These are phyloP conservation scores for Puccinia horiana DNA, from an alignment of 1,284 basidiomycete genomes.

Conservation along the genomic window DNA sequence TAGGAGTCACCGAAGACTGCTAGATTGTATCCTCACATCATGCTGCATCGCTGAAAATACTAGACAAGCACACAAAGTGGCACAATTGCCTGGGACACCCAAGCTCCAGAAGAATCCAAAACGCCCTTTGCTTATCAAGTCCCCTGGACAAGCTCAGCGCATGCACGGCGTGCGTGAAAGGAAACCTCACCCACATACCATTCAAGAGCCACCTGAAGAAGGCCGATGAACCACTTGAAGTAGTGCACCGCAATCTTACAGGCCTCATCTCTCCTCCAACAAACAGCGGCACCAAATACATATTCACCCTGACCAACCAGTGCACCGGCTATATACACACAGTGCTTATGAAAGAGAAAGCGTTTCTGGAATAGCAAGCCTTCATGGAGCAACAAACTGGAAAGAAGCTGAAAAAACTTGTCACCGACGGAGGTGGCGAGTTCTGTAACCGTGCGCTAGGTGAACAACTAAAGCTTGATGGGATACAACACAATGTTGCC, in stretches of 20 bases:
- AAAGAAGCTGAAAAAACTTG: background rate
- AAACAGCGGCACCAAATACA: background rate
- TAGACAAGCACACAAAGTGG: background rate
- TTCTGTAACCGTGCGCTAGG: background rate
- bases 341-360: background rate
- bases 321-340: background rate
- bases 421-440: background rate
- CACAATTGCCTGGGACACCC: background rate
- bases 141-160: too few species aligned
- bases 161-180: background rate
- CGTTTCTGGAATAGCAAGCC: background rate
- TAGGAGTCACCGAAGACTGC: background rate
- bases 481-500: background rate
- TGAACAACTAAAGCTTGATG: background rate
- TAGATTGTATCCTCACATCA: too few species aligned
- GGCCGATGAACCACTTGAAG: background rate
- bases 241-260: background rate
- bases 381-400: background rate
- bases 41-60: too few species aligned
- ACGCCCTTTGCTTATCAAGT: background rate
- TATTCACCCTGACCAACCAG: background rate
- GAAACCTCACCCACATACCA: background rate
- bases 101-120: too few species aligned
- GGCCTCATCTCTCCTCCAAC: background rate
- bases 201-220: background rate